A percentile compares a stretch with the other conserved stretches of the same genome.
These are phyloP conservation scores for Lolium rigidum DNA, from an alignment of 176 grass and related monocot species.

Conservation along the genomic window DNA sequence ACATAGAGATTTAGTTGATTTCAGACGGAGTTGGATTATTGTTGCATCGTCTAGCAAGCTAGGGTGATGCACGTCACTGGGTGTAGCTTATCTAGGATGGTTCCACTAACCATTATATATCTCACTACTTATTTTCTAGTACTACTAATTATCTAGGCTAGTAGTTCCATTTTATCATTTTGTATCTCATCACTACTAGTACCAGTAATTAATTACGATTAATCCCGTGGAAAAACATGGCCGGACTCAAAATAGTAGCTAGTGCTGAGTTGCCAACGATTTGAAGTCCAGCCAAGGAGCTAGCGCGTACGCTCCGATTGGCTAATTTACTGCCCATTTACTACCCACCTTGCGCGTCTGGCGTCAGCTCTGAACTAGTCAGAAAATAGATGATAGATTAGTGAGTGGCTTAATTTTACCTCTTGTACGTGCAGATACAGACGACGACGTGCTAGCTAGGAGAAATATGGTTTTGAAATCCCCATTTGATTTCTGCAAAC, in stretches of 20 bases:
- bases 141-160: neutral
- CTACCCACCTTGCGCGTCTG: neutral
- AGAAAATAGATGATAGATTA: neutral
- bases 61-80: neutral
- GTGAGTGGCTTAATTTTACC: neutral
- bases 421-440: neutral
- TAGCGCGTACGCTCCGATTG: no score
- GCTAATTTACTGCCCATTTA: no score
- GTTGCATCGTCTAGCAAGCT: neutral
- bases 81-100: neutral
- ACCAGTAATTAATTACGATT: neutral
- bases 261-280: neutral
- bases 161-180: neutral
- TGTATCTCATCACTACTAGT: neutral
- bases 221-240: neutral
- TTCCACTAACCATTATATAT: neutral
- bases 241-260: constrained; percentile 12
- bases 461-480: neutral
- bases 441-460: neutral
- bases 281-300: constrained; percentile 20
- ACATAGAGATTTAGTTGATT: neutral
- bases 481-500: neutral
- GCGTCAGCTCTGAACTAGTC: constrained; percentile 1
- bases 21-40: neutral
- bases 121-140: neutral